Percentiles rank a stretch among this genome's conserved stretches.
Evolutionary conservation across 257 asterid genomes (phyloP).

Genomic region (Nicotiana otophora): DNA sequence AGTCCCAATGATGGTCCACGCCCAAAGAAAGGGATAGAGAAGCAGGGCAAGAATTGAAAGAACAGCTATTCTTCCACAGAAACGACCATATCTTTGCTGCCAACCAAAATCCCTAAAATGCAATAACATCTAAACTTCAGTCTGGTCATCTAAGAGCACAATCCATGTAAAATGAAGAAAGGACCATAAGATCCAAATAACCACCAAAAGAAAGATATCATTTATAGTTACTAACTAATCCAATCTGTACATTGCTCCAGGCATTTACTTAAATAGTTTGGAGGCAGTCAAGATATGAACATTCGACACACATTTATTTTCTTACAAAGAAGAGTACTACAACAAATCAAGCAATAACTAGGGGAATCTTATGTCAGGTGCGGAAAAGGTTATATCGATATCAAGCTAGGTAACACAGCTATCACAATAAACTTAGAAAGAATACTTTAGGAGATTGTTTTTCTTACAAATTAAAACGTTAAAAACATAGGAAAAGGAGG

Average conservation of each 20-base stretch:
- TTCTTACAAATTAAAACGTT: neutral
- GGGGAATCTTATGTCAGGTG: neutral
- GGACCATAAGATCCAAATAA: neutral
- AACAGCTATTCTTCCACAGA: slow-evolving; percentile 77
- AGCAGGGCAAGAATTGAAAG: slow-evolving; percentile 65
- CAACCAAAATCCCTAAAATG: slow-evolving; percentile 79
- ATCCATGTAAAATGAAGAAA: no score
- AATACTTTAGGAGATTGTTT: neutral
- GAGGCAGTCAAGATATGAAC: neutral
- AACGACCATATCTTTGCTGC: slow-evolving; percentile 85
- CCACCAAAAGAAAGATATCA: neutral
- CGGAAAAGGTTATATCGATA: neutral
- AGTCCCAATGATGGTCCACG: slow-evolving; percentile 87
- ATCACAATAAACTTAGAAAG: neutral
- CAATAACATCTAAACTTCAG: neutral
- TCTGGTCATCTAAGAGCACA: neutral
- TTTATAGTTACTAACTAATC: neutral
- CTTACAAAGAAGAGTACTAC: neutral
- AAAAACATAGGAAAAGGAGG: neutral
- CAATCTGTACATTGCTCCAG: neutral
- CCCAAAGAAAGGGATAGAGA: slow-evolving; percentile 82
- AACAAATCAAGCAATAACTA: neutral
- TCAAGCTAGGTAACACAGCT: neutral
- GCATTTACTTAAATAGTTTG: neutral
- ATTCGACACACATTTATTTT: no score